phyloP scores from a whole-genome alignment of 202 grass and related monocot genomes.

The Elaeis oleifera region DNA sequence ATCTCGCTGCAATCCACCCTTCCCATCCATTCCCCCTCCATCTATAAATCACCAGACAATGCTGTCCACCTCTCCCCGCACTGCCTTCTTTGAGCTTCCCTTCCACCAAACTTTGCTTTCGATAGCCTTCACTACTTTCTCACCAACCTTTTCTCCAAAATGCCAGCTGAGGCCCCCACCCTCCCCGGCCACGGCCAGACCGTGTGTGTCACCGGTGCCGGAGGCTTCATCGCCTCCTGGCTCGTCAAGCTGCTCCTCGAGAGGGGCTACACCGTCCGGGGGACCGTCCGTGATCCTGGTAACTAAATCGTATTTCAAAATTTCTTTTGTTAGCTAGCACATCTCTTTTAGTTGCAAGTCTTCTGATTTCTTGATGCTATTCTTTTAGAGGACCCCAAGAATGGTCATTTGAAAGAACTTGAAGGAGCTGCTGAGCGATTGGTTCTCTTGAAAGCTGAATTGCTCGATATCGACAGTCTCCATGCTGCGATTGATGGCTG shows the following conservation, averaged over 20 bases:
- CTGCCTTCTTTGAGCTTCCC: too few relatives aligned
- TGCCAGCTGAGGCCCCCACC: background rate
- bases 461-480: conserved; percentile 48
- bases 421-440: conserved; percentile 44
- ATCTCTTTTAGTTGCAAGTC: too few relatives aligned
- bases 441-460: conserved; percentile 38
- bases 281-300: conserved; percentile 64
- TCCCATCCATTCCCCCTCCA: too few relatives aligned
- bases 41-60: too few relatives aligned
- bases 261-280: conserved; percentile 58
- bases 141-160: background rate
- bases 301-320: background rate
- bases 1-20: too few relatives aligned
- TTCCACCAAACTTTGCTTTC: too few relatives aligned
- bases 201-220: conserved; percentile 74
- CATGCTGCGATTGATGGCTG: conserved; percentile 45
- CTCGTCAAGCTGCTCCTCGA: conserved; percentile 71
- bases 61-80: too few relatives aligned
- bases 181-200: conserved; percentile 44
- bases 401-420: conserved; percentile 43
- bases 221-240: conserved; percentile 75
- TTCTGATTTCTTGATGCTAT: background rate
- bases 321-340: too few relatives aligned
- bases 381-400: conserved; percentile 45
- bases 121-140: too few relatives aligned